Evolutionary conservation across 2,329 filamentous ascomycete species (phyloP).

Genomic region (Talaromyces amestolkiae): DNA sequence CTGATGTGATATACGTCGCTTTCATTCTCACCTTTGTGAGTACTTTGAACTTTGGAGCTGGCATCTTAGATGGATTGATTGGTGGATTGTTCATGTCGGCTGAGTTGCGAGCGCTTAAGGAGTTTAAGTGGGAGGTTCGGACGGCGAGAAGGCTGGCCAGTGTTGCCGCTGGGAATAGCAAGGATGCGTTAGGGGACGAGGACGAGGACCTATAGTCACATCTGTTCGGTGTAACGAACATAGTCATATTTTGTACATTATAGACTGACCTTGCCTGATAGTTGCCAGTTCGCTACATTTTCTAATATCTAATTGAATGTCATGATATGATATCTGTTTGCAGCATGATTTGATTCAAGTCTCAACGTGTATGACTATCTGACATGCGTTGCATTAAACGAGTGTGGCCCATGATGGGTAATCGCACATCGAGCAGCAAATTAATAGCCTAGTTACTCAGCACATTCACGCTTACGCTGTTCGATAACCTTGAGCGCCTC

Average conservation of each 20-base stretch:
- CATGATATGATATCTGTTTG: not conserved
- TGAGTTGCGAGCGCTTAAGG: slow-evolving; percentile 77
- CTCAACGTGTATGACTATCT: not conserved
- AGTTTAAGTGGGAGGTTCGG: slow-evolving; percentile 90
- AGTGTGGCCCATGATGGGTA: not conserved
- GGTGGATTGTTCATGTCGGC: slow-evolving; percentile 81
- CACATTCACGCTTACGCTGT: slow-evolving; percentile 72
- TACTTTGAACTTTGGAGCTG: slow-evolving; percentile 72
- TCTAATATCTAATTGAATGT: not conserved
- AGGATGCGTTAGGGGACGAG: slow-evolving; percentile 4
- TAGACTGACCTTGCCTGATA: not conserved
- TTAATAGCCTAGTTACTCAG: slow-evolving; percentile 35
- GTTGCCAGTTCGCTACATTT: not conserved
- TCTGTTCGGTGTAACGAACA: no score
- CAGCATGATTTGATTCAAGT: not conserved
- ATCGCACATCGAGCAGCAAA: not conserved
- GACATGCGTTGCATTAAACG: slow-evolving; percentile 5
- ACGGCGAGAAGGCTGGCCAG: slow-evolving; percentile 54
- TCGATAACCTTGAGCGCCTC: slow-evolving; percentile 78
- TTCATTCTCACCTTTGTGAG: slow-evolving; percentile 79
- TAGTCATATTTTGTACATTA: not conserved
- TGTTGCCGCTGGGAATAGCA: slow-evolving; percentile 13
- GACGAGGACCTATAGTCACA: slow-evolving; percentile 15
- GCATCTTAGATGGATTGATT: slow-evolving; percentile 80
- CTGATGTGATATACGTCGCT: slow-evolving; percentile 63